phyloP scores from a whole-genome alignment of 768 basidiomycete species.

The Mrakia hoshinonis region DNA sequence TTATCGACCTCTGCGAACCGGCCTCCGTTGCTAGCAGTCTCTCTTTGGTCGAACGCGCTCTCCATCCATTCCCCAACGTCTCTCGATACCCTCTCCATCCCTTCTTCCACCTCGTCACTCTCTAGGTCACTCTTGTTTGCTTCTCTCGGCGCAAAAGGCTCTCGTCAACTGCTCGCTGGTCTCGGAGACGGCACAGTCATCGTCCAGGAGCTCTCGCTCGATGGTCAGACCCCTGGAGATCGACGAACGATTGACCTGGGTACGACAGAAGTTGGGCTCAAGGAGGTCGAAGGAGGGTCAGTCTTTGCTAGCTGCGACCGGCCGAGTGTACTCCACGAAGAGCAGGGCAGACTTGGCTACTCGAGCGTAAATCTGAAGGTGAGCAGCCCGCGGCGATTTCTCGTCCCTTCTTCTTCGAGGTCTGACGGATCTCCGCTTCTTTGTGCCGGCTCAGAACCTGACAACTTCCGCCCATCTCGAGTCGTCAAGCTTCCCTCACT shows the following conservation, averaged over 20 bases:
- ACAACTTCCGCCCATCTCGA: constrained; percentile 50
- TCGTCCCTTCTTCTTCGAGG: background rate
- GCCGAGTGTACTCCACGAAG: constrained; percentile 62
- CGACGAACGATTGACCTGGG: constrained; percentile 12
- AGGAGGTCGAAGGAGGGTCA: background rate
- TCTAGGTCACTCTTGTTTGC: constrained; percentile 42
- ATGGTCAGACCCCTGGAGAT: background rate
- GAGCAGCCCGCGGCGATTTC: constrained; percentile 3
- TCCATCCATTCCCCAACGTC: background rate
- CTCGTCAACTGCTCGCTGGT: constrained; percentile 53
- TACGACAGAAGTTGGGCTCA: constrained; percentile 6
- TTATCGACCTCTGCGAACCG: background rate
- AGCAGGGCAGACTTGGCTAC: constrained; percentile 51
- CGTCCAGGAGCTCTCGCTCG: constrained; percentile 33
- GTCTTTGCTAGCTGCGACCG: constrained; percentile 67
- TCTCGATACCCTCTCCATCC: constrained; percentile 42
- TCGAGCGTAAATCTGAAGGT: constrained; percentile 69
- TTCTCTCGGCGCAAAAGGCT: constrained; percentile 49
- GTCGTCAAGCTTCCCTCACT: constrained; percentile 46
- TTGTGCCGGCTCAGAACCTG: constrained; percentile 45
- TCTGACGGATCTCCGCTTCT: background rate
- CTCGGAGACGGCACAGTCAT: constrained; percentile 66
- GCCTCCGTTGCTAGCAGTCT: background rate
- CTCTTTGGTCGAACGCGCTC: background rate
- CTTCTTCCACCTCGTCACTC: constrained; percentile 37